Base-by-base conservation (phyloP, 257 asterid species). In the Henckelia pumila region DNA sequence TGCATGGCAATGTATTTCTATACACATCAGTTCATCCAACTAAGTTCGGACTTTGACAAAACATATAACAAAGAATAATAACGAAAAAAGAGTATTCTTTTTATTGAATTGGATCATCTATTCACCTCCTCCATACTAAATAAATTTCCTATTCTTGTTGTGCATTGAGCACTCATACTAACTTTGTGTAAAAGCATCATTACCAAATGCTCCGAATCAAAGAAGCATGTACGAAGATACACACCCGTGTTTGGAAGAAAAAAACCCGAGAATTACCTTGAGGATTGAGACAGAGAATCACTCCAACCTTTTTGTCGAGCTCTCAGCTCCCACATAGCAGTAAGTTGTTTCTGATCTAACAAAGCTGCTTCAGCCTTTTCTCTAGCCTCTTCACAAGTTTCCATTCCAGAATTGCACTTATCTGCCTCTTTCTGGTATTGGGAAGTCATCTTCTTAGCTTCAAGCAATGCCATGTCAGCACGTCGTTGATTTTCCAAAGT, bases 381-480 rank as follows among this genome's bases (percentile, higher is more conserved):
- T 68, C 96, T 85, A 25, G 98, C 98, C 81, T 85, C 92, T 78
- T 92, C 98, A 69, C 98, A 92, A 2, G 96, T 92, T 69, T 87
- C 98, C 98, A 92, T 92, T 70, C 98, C 98, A 5, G 95, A 87
- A 77, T 92, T 92, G 79, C 98, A 92, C 79, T 92, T 92, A 76
- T 89, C 96, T 23, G 98, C 96, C 74, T 92, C 98, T 85, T 92
- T 92, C 79, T 89, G 96, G 79, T 85, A 92, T 72, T 88, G 96
- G 68, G 98, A 92, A 2, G 96, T 86, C 91, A 92, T 72, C 78
- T 87, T 92, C 76, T 92, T 89, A 2, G 98, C 96, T 76, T 92
- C 98, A 2, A 92, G 96, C 59, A 92, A 79, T 73, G 89, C 93
- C 81, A 82, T 86, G 75, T 92, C 98, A 32, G 91, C 95, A 57